Base-by-base conservation (phyloP, 78 protist species). In the Speleostelium caveatum region DNA sequence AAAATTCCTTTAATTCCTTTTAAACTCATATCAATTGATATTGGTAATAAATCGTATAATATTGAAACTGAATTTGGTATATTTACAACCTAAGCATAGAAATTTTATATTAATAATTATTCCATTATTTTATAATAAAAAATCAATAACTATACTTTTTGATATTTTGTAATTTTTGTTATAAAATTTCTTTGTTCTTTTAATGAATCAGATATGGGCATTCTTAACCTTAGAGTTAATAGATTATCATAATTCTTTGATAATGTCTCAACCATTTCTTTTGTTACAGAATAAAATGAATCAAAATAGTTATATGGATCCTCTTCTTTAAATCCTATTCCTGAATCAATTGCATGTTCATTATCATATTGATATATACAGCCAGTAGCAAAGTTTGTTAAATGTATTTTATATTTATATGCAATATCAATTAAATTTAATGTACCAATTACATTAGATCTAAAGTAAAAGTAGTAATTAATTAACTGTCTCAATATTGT, bases 351-450 rank as follows among this genome's bases (percentile, higher is more conserved):
- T 26, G 73, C 68, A 73, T 93, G 96, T 8, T 75, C 87, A 26
- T 87, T 87, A 72, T 96, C 98, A 86, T 96, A 97, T 45, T 96
- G 65, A 89, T 95, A 97, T 32, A 97, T 89, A 87, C 98, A 97
- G 16, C 98, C 98, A 19, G 98, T 97, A 32, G 96, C 98, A 38
- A 96, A 93, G 73, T 87, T 61, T 26, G 97, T 95, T 14, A 94
- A 0, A 87, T 95, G 98, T 6, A 97, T 68, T 2, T 56, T 68
- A 12, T 69, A 19, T 73, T 73, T 16, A 39, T 33, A 4, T 36
- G 96, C 76, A 22, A 67, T 6, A 53, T 95, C 94, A 2, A 91
- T 76, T 38, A 97, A 68, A 60, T 35, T 49, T 32, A 95, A 53
- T 17, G 93, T 92, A 12, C 97, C 96, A n/a, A 77, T 51, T 7